Evolutionary conservation across 805 yeast genomes (phyloP).

Genomic region (Teunomyces kruisii): DNA sequence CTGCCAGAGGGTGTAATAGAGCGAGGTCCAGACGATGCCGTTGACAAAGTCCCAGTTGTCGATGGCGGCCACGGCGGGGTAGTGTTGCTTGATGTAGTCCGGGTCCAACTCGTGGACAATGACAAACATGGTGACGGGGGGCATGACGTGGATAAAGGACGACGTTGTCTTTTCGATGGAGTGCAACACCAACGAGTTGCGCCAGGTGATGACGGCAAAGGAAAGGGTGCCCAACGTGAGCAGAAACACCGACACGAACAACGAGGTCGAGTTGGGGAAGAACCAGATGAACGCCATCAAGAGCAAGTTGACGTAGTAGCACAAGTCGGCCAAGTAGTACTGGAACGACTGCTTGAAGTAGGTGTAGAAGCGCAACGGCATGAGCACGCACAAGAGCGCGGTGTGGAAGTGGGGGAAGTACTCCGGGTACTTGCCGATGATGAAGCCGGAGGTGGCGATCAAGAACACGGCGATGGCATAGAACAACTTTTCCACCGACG

Average conservation of each 20-base stretch:
- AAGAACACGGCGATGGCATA: slow-evolving; percentile 71
- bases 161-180: slow-evolving; percentile 90
- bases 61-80: slow-evolving; percentile 76
- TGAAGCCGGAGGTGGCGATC: slow-evolving; percentile 68
- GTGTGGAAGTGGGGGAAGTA: slow-evolving; percentile 79
- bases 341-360: slow-evolving; percentile 79
- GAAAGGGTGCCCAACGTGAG: slow-evolving; percentile 86
- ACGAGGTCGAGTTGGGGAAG: slow-evolving; percentile 67
- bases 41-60: slow-evolving; percentile 65
- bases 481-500: slow-evolving; percentile 66
- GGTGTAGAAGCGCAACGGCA: slow-evolving; percentile 84
- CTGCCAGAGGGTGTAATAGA: slow-evolving; percentile 89
- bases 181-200: slow-evolving; percentile 89
- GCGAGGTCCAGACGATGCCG: slow-evolving; percentile 75
- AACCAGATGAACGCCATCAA: slow-evolving; percentile 76
- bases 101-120: slow-evolving; percentile 74
- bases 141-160: slow-evolving; percentile 86
- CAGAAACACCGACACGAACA: slow-evolving; percentile 83
- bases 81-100: slow-evolving; percentile 54
- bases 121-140: slow-evolving; percentile 84
- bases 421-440: slow-evolving; percentile 76
- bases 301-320: slow-evolving; percentile 83
- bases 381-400: slow-evolving; percentile 52
- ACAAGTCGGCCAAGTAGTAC: slow-evolving; percentile 86
- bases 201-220: slow-evolving; percentile 94